Evolutionary conservation across 1,284 basidiomycete species (phyloP).

Genomic region (Chiua sp.): DNA sequence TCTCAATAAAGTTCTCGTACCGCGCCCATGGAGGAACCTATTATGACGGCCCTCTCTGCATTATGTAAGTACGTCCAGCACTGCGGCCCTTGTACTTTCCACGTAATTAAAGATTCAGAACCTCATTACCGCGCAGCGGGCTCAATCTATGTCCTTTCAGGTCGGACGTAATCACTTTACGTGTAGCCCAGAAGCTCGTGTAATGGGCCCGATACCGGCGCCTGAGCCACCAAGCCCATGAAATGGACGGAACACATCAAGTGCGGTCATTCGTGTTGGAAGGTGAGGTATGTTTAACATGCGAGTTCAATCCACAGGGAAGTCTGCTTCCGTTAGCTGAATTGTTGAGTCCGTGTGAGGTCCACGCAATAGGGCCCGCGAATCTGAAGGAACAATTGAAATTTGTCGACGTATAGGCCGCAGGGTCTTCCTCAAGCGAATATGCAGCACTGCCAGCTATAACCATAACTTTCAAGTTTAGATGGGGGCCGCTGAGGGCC

Average conservation of each 20-base stretch:
- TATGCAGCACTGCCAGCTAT: neutral
- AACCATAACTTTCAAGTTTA: neutral
- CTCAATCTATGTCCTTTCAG: conserved; percentile 9
- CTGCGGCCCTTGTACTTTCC: conserved; percentile 12
- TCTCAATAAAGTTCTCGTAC: neutral
- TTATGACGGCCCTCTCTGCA: conserved; percentile 8
- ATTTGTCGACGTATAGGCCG: conserved; percentile 1
- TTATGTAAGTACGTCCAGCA: conserved; percentile 18
- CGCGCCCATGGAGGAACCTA: conserved; percentile 10
- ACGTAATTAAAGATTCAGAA: conserved; percentile 15
- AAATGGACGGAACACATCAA: conserved; percentile 11
- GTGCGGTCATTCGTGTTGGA: neutral
- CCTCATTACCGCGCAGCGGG: conserved; percentile 18
- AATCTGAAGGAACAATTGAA: neutral
- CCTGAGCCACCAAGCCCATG: conserved; percentile 10
- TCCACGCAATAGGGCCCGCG: neutral
- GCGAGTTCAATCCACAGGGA: conserved; percentile 4
- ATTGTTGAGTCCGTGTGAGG: conserved; percentile 2
- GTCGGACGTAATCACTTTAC: conserved; percentile 22
- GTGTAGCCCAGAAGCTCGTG: conserved; percentile 14
- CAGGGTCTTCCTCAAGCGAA: conserved; percentile 1
- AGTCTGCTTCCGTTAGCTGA: conserved; percentile 4
- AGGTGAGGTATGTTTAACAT: conserved; percentile 1
- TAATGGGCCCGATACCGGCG: conserved; percentile 11
- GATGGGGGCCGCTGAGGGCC: too few species aligned